Base-by-base conservation (phyloP, 2,329 filamentous ascomycete genomes). In the Penicillium nordicum region DNA sequence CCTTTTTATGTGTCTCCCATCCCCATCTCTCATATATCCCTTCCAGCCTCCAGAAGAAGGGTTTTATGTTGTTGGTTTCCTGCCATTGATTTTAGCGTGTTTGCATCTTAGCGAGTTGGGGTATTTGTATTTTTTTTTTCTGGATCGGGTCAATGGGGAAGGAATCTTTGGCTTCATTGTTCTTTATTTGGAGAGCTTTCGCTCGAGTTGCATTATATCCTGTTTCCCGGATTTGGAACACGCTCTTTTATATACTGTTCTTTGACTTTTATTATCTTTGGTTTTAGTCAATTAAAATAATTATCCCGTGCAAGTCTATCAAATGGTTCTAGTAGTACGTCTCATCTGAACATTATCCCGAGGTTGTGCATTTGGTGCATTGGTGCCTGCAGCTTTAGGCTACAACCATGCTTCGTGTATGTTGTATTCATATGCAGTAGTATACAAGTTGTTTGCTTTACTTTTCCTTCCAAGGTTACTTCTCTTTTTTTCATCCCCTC, bases 41-140 rank as follows among this genome's bases (percentile, higher is more conserved):
- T 21, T 21, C 21, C 21, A 21, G 25, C 25, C 45, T 38, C 16
- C 25, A 18, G 41, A 36, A 30, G 8, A 40, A 11, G 7, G 29
- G 27, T 21, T 25, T 21, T 2, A 4, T 27, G 16, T 10, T 42
- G 32, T 16, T 52, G 7, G 9, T 41, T 29, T 34, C 4, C 18
- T 48, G 12, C 9, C 16, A 27, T 50, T 32, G 11, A n/a, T 27
- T 36, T 46, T 52, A 56, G 53, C 53, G 53, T 44, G 2, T 56
- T 18, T 52, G 53, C 53, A 56, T 56, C 45, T 23, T 43, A 56
- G 48, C 48, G 48, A 52, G 9, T 56, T 42, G 48, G 16, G 23
- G 16, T 30, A 29, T 45, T 46, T 37, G 29, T 30, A 29, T 27
- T 43, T 21, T 27, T 41, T 18, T 16, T 42, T 51, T 14, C 30